These are phyloP conservation scores for Kodamaea leandrae DNA, from an alignment of 805 yeast genomes.

Conservation along the genomic window DNA sequence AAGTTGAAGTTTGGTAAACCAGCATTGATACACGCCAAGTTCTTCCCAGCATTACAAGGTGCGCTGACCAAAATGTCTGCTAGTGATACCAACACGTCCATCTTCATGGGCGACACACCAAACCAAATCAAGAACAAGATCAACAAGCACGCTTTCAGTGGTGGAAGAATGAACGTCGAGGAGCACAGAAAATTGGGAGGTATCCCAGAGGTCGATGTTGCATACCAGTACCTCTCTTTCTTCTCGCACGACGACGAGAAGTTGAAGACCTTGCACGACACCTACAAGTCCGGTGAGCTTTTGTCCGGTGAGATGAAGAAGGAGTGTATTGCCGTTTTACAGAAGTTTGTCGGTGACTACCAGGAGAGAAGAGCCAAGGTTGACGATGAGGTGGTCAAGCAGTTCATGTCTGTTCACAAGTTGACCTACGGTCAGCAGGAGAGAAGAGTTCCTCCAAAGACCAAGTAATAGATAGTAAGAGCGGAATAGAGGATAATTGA, in stretches of 20 bases:
- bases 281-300: constrained; percentile 75
- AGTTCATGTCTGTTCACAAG: constrained; percentile 83
- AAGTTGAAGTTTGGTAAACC: constrained; percentile 90
- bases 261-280: constrained; percentile 56
- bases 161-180: constrained; percentile 84
- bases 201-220: constrained; percentile 91
- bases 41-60: constrained; percentile 98
- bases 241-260: constrained; percentile 86
- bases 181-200: constrained; percentile 92
- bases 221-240: constrained; percentile 88
- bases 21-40: constrained; percentile 86
- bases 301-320: constrained; percentile 93
- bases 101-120: constrained; percentile 92
- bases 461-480: constrained; percentile 29
- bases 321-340: constrained; percentile 75
- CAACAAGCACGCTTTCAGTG: constrained; percentile 94
- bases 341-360: constrained; percentile 74
- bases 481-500: no score
- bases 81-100: constrained; percentile 83
- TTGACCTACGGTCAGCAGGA: constrained; percentile 71
- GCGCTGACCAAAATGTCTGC: constrained; percentile 97
- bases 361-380: constrained; percentile 74
- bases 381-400: constrained; percentile 55
- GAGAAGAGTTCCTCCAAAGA: constrained; percentile 70
- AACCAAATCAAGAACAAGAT: constrained; percentile 91